Conservation (phyloP, 1,284 basidiomycete genomes). For the Gymnopus androsaceus region DNA sequence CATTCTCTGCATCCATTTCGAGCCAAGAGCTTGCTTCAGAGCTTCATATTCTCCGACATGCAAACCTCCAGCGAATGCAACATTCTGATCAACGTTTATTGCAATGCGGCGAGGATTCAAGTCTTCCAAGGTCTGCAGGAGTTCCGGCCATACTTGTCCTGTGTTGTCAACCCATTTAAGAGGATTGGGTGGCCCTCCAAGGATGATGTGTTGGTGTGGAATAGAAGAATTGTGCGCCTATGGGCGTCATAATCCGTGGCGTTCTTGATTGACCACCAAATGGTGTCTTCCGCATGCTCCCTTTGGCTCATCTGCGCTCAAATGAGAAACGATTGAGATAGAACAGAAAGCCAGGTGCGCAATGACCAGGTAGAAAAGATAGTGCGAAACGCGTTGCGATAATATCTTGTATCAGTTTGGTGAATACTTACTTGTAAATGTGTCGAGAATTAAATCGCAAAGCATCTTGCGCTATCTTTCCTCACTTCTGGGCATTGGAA, state of each 20-base stretch:
- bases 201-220: slow-evolving; percentile 45
- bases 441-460: no score
- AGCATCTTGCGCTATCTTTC: no score
- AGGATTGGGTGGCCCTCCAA: slow-evolving; percentile 41
- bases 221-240: slow-evolving; percentile 50
- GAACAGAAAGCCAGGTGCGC: no score
- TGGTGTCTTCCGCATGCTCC: slow-evolving; percentile 56
- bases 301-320: slow-evolving; percentile 44
- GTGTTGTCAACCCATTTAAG: slow-evolving; percentile 54
- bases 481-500: no score
- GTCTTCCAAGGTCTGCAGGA: slow-evolving; percentile 36
- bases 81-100: slow-evolving; percentile 47
- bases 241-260: slow-evolving; percentile 52
- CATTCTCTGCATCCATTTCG: slow-evolving; percentile 40
- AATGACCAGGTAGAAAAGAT: no score
- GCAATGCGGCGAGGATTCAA: slow-evolving; percentile 45
- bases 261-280: slow-evolving; percentile 54
- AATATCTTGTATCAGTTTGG: no score
- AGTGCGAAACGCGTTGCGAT: no score
- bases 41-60: slow-evolving; percentile 49
- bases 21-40: slow-evolving; percentile 40
- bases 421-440: no score
- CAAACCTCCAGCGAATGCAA: slow-evolving; percentile 53
- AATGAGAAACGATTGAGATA: no score
- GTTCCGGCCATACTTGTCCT: slow-evolving; percentile 47